Base-by-base conservation (phyloP, 1,284 basidiomycete species). In the Fomes fomentarius region DNA sequence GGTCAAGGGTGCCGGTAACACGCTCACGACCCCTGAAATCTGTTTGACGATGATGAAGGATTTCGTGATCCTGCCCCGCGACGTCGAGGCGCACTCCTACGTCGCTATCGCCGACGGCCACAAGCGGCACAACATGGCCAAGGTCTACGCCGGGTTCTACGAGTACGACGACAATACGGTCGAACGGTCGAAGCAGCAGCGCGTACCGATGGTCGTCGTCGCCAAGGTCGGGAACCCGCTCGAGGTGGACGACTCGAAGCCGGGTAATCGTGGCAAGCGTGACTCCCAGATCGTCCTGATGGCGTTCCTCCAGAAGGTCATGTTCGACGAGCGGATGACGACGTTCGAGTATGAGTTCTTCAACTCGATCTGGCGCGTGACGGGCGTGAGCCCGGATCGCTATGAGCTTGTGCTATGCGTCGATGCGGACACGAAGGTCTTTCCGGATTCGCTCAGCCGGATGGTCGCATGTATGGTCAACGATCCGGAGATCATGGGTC, bases 261-360 rank as follows among this genome's bases (percentile, higher is more conserved):
- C 96, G 2, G 97, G 97, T 53, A 99, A 99, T 75, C 89, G 96
- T 71, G 97, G 97, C 48, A 99, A 99, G 77, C 94, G 97, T 64
- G 97, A 99, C 76, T 92, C 89, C 68, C 97, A 99, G 74, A 96
- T 99, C 64, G 89, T 99, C 48, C 79, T 99, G 59, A 98, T 99
- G 96, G 85, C 85, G 47, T 99, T 99, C 79, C 82, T 99, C 72
- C 94, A 98, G 71, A 96, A 96, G 73, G 96, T 98, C 63, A 98
- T 98, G 85, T 99, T 98, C 71, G 96, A 99, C 74, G 96, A 99
- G 76, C 87, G 95, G 50, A 99, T 99, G 96, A 96, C 94, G 57
- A 97, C 96, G 39, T 93, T 99, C 70, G 96, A 99, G 75, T 99
- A 97, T 72, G 97, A 99, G 74, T 95, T 99, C 69, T 99, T 99